A percentile compares a stretch with the other conserved stretches of the same genome.
phyloP scores from a whole-genome alignment of 345 rosid genomes.

The Populus nigra region DNA sequence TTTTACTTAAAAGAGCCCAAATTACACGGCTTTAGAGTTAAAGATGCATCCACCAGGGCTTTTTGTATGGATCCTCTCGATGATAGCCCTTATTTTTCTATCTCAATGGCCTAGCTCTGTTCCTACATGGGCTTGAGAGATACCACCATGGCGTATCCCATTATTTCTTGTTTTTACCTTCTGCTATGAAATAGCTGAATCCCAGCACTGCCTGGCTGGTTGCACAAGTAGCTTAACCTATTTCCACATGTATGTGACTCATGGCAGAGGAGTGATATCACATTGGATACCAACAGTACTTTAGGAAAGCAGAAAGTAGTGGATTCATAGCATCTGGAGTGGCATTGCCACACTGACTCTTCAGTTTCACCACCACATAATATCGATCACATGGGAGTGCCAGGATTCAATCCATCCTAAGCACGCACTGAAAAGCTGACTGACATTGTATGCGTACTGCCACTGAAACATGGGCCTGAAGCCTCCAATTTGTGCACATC shows the following conservation, averaged over 20 bases:
- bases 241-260: too few species aligned
- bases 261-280: too few species aligned
- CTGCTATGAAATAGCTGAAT: neutral
- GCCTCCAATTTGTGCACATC: neutral
- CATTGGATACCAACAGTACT: neutral
- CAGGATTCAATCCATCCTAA: neutral
- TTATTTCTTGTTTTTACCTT: neutral
- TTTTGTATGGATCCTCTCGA: neutral
- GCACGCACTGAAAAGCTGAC: neutral
- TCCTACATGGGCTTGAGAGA: neutral
- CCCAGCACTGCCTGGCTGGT: neutral
- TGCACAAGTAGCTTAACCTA: neutral
- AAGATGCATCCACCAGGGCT: neutral
- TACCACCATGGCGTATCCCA: too few species aligned
- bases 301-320: neutral
- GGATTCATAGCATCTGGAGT: neutral
- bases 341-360: neutral
- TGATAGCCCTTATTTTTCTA: neutral
- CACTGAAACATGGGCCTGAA: neutral
- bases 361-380: neutral
- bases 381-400: neutral
- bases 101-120: neutral
- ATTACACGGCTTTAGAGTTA: neutral
- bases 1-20: neutral
- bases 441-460: neutral